Base-by-base conservation (phyloP, 441 rosid genomes). In the Bocquillonia castaneifolia region DNA sequence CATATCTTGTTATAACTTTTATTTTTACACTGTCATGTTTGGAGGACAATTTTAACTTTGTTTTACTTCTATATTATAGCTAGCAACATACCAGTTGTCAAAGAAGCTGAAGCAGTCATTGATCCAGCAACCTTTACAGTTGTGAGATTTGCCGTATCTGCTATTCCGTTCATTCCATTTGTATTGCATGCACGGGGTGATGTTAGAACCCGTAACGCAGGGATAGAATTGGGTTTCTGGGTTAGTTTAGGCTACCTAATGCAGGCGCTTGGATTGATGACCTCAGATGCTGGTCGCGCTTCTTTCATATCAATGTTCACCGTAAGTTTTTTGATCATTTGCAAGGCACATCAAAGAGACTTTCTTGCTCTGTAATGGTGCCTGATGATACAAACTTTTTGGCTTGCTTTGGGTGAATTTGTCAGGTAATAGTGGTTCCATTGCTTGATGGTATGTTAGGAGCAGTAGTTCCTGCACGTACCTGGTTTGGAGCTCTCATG, bases 381-480 rank as follows among this genome's bases (percentile, higher is more conserved):
- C 59, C 65, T 78, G 22, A 70, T 72, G 72, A 64, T 59, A 40
- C 65, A 59, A 48, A 54, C 2, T 26, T 65, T n/a, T 69, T n/a
- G 54, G 69, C n/a, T 8, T 66, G 34, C 50, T 72, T 59, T 70
- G 66, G 48, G 62, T 60, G 58, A 44, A 72, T 74, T 53, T 69
- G 56, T 61, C 78, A 88, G 89, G 84, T 86, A 25, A 81, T 86
- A 64, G 77, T 84, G 78, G 94, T 85, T 73, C 94, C 94, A 23
- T 67, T 85, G 82, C 85, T 88, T 72, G 87, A 85, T 72, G 87
- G 88, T 59, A 80, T 88, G 85, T 69, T 88, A 67, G 93, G 93
- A 76, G 84, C 86, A 57, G 74, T 78, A 53, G 64, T 85, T 70
- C 91, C 88, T 71, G 77, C 86, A 3, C 76, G 71, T 50, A 82